Percentiles rank a stretch among this genome's conserved stretches.
Evolutionary conservation across 2,329 filamentous ascomycete species (phyloP).

Genomic region (Stachybotrys elegans): DNA sequence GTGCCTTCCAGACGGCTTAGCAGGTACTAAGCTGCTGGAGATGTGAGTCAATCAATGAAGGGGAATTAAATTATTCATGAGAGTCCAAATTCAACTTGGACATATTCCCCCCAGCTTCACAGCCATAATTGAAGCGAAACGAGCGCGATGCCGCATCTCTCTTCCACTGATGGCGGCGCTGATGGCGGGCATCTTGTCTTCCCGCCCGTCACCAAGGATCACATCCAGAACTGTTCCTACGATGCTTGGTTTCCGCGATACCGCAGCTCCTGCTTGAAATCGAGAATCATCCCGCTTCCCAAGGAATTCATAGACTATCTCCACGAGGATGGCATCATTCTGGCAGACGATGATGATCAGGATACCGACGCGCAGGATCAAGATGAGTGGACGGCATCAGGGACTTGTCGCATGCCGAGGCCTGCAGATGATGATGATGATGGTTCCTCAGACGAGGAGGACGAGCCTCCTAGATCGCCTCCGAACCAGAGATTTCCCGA

Average conservation of each 20-base stretch:
- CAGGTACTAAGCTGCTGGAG: no score
- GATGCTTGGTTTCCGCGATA: slow-evolving; percentile 88
- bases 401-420: slow-evolving; percentile 16
- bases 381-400: slow-evolving; percentile 40
- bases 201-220: slow-evolving; percentile 75
- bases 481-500: slow-evolving; percentile 60
- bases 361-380: slow-evolving; percentile 49
- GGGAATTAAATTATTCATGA: no score
- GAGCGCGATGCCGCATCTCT: slow-evolving; percentile 33
- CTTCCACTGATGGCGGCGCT: slow-evolving; percentile 12
- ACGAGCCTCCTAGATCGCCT: slow-evolving; percentile 29
- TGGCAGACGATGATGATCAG: slow-evolving; percentile 59
- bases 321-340: slow-evolving; percentile 84
- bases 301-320: slow-evolving; percentile 78
- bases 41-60: no score
- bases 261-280: slow-evolving; percentile 75
- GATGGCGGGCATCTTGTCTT: slow-evolving; percentile 52
- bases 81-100: no score
- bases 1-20: no score
- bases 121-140: no score
- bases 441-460: slow-evolving; percentile 41
- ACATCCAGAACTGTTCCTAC: slow-evolving; percentile 93
- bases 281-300: slow-evolving; percentile 74
- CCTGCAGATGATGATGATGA: slow-evolving; percentile 35
- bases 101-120: no score